Conservation (phyloP, 306 rosid species). For the Dryas drummondii region DNA sequence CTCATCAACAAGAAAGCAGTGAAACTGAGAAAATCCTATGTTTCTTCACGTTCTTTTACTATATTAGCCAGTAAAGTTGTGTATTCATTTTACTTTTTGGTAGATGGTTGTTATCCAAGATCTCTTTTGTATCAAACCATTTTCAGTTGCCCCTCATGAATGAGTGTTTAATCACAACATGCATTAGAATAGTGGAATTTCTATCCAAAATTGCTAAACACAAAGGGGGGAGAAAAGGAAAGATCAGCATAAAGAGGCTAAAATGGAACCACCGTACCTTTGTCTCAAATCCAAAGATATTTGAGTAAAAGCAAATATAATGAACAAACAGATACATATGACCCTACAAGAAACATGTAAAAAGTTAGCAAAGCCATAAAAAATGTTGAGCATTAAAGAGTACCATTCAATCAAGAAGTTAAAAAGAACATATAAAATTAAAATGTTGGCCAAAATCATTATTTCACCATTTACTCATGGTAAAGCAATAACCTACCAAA, state of each 20-base stretch:
- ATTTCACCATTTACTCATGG: slow-evolving; percentile 15
- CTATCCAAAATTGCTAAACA: background rate
- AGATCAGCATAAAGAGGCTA: background rate
- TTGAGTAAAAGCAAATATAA: slow-evolving; percentile 87
- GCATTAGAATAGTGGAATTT: background rate
- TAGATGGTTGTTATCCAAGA: background rate
- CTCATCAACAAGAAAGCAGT: background rate
- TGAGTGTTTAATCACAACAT: background rate
- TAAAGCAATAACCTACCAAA: slow-evolving; percentile 12
- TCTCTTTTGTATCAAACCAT: background rate
- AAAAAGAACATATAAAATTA: background rate
- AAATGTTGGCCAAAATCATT: background rate
- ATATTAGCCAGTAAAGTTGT: no score
- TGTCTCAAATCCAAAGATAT: slow-evolving; percentile 94
- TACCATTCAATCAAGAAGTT: slow-evolving; percentile 3
- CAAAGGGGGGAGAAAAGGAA: background rate
- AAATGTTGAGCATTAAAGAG: slow-evolving; percentile 16
- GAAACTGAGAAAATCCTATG: background rate
- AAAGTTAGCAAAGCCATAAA: slow-evolving; percentile 37
- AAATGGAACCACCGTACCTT: slow-evolving; percentile 49
- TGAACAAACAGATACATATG: slow-evolving; percentile 89
- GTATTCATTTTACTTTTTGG: no score
- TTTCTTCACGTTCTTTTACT: background rate
- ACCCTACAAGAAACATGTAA: slow-evolving; percentile 58
- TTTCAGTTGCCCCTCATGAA: background rate